Percentiles rank a stretch among this genome's conserved stretches.
phyloP scores from a whole-genome alignment of 1,284 basidiomycete genomes.

The Pterula multifida region DNA sequence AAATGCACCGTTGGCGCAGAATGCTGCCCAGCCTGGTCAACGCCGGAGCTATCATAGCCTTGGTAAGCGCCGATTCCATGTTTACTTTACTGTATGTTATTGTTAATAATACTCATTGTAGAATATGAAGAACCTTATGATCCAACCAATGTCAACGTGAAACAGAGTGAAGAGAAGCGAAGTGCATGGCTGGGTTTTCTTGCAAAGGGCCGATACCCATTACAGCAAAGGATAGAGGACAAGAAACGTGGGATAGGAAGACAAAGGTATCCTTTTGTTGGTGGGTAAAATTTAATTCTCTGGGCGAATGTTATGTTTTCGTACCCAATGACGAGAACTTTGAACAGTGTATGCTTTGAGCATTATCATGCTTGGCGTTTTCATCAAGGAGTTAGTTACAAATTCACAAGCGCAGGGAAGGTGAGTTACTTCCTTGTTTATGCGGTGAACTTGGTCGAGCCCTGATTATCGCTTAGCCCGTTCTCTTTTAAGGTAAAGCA shows the following conservation, averaged over 20 bases:
- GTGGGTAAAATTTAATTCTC: slow-evolving; percentile 23
- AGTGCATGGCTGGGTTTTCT: slow-evolving; percentile 29
- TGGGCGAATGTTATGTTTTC: slow-evolving; percentile 1
- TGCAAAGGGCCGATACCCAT: slow-evolving; percentile 39
- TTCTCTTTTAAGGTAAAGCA: slow-evolving; percentile 72
- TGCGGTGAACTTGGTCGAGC: too few relatives aligned
- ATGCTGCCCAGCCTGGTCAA: slow-evolving; percentile 28
- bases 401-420: slow-evolving; percentile 61
- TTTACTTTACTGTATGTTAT: neutral
- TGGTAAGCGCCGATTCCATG: slow-evolving; percentile 26
- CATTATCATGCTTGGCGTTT: slow-evolving; percentile 55
- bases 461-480: too few relatives aligned
- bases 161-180: slow-evolving; percentile 22
- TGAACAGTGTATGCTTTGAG: slow-evolving; percentile 49
- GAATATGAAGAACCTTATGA: slow-evolving; percentile 49
- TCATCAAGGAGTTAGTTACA: slow-evolving; percentile 70
- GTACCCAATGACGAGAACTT: neutral
- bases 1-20: slow-evolving; percentile 31
- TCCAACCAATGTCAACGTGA: slow-evolving; percentile 10
- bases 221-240: slow-evolving; percentile 77
- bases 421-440: neutral
- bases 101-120: slow-evolving; percentile 16
- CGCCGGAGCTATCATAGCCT: slow-evolving; percentile 36
- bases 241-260: slow-evolving; percentile 77
- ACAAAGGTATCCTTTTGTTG: slow-evolving; percentile 69